These are phyloP conservation scores for Paragyromitra xinjiangensis DNA, from an alignment of 495 filamentous ascomycete genomes.

Conservation along the genomic window DNA sequence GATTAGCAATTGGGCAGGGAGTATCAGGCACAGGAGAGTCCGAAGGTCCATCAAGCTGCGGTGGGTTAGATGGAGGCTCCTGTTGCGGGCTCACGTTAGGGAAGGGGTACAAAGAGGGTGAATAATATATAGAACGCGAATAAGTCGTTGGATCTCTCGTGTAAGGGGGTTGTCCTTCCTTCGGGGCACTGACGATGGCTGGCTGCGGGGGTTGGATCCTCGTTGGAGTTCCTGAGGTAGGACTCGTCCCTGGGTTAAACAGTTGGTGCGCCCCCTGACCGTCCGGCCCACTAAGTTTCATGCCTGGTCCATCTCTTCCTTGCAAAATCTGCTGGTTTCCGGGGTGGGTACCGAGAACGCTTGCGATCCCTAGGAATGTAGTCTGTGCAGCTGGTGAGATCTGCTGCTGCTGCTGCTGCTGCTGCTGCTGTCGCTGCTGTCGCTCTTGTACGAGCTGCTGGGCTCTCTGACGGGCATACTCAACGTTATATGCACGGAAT, in stretches of 20 bases:
- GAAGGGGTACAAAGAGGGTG: not conserved
- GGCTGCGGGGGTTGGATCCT: not conserved
- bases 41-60: slow-evolving; percentile 21
- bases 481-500: not conserved
- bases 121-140: not conserved
- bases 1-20: not conserved
- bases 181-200: not conserved
- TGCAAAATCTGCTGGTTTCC: not conserved
- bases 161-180: not conserved
- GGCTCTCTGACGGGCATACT: not conserved
- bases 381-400: not conserved
- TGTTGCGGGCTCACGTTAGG: not conserved
- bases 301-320: not conserved
- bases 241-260: not conserved
- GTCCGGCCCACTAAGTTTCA: not conserved
- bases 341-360: not conserved
- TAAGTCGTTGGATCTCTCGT: not conserved
- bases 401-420: not conserved
- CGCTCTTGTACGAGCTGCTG: not conserved
- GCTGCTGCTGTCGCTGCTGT: not conserved
- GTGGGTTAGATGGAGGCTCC: not conserved
- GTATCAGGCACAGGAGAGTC: not conserved
- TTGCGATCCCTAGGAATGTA: not conserved
- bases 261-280: not conserved
- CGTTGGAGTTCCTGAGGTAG: not conserved